Evolutionary conservation across 2,329 filamentous ascomycete genomes (phyloP).

Genomic region (Cladosporium sp.): DNA sequence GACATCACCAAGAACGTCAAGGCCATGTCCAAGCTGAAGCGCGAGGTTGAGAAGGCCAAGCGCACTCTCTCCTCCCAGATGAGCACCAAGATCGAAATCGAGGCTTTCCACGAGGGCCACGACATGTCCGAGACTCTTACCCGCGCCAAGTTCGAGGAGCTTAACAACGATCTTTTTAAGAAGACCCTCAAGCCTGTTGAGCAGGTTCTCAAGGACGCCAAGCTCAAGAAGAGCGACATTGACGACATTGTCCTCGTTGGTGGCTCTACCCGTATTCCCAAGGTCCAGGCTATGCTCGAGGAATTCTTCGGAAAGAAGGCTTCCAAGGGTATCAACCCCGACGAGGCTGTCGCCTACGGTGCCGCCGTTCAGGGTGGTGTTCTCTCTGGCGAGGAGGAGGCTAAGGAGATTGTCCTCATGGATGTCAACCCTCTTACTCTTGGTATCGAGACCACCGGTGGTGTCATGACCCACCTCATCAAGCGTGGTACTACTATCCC

Average conservation of each 20-base stretch:
- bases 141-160: slow-evolving; percentile 98
- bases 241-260: slow-evolving; percentile 97
- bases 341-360: slow-evolving; percentile 97
- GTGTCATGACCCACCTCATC: slow-evolving; percentile 97
- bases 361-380: slow-evolving; percentile 97
- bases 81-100: slow-evolving; percentile 69
- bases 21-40: slow-evolving; percentile 99
- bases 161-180: slow-evolving; percentile 99
- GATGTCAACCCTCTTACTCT: slow-evolving; percentile 96
- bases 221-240: slow-evolving; percentile 92
- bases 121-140: slow-evolving; percentile 98
- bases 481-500: slow-evolving; percentile 99
- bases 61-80: slow-evolving; percentile 67
- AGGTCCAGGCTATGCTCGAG: slow-evolving; percentile 91
- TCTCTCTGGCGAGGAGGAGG: slow-evolving; percentile 77
- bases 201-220: slow-evolving; percentile 97
- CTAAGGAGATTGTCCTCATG: slow-evolving; percentile 70
- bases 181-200: slow-evolving; percentile 98
- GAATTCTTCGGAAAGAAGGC: slow-evolving; percentile 98
- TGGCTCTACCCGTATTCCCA: slow-evolving; percentile 98
- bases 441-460: slow-evolving; percentile 96
- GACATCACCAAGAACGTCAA: slow-evolving; percentile 93
- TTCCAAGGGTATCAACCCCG: slow-evolving; percentile 98
- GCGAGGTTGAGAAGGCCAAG: slow-evolving; percentile 99
- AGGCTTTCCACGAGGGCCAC: slow-evolving; percentile 93